phyloP scores from a whole-genome alignment of 2,329 filamentous ascomycete species.

The Zymoseptoria brevis region DNA sequence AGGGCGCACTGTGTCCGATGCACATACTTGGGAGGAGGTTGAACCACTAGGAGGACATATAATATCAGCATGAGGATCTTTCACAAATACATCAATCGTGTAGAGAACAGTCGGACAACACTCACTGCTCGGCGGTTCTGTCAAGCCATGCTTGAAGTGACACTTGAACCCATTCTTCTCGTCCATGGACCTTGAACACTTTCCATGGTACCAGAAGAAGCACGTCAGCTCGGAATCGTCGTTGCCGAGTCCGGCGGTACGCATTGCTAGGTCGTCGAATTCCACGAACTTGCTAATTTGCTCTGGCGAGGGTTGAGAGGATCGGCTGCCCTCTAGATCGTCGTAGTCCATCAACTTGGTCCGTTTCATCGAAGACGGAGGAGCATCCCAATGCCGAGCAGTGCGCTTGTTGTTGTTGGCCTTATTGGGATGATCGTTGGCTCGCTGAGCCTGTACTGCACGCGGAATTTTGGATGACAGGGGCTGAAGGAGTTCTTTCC shows the following conservation, averaged over 20 bases:
- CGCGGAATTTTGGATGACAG: not conserved
- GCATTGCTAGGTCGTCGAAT: not conserved
- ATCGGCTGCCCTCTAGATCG: too few species aligned
- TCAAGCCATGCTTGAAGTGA: constrained; percentile 8
- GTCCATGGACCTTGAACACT: constrained; percentile 6
- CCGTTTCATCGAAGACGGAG: not conserved
- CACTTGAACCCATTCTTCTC: constrained; percentile 3
- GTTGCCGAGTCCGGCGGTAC: not conserved
- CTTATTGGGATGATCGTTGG: not conserved
- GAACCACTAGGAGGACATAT: constrained; percentile 5
- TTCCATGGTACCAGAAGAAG: constrained; percentile 11
- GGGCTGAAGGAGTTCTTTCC: not conserved
- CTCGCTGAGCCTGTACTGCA: too few species aligned
- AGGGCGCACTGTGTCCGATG: constrained; percentile 7
- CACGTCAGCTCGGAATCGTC: not conserved
- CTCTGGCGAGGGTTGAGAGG: too few species aligned
- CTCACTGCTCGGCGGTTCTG: constrained; percentile 4
- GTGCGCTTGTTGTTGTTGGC: not conserved
- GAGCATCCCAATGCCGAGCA: not conserved
- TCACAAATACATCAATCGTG: not conserved
- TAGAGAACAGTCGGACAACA: not conserved
- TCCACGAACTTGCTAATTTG: not conserved
- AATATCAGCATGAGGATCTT: not conserved
- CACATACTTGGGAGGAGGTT: constrained; percentile 14
- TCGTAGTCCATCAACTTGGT: not conserved